Base-by-base conservation (phyloP, 306 rosid genomes). In the Lathyrus sativus region DNA sequence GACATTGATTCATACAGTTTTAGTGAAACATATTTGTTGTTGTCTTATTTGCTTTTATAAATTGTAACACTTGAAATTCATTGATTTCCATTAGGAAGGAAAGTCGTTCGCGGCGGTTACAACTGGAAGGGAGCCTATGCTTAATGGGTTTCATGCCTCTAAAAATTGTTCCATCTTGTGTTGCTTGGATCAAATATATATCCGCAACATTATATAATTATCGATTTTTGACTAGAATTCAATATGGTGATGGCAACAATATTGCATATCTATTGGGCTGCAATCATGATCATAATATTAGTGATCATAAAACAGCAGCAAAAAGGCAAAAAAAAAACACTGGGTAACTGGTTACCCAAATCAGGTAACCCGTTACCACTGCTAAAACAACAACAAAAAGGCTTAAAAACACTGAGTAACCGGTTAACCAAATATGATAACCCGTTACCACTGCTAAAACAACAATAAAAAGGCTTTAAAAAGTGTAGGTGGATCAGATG, bases 101-200 rank as follows among this genome's bases (percentile, higher is more conserved):
- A n/a, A n/a, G n/a, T n/a, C n/a, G n/a, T n/a, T n/a, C n/a, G n/a
- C n/a, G n/a, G n/a, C n/a, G n/a, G n/a, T n/a, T n/a, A n/a, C n/a
- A n/a, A n/a, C n/a, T n/a, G n/a, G n/a, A n/a, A n/a, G n/a, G 73
- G 86, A 80, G 81, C 97, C 89, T 74, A 83, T 93, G 68, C 79
- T 90, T 60, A 62, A 44, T 50, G 80, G 75, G 17, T 59, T 14
- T 63, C 88, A 76, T 42, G 45, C 1, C 49, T 42, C 91, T 53
- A 85, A 88, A 65, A 70, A 75, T 54, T 93, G 81, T 71, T 90
- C 96, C 19, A 45, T 81, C 64, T 35, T n/a, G 86, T 49, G 44
- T 91, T 80, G 84, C 89, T 53, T 91, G 97, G 97, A 78, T 89
- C 66, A 91, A 91, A 63, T 91, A 91, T 14, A 60, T 84, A 53